These are phyloP conservation scores for Antitrichia curtipendula DNA, from an alignment of 225 moss, liverwort and hornwort species.

Conservation along the genomic window DNA sequence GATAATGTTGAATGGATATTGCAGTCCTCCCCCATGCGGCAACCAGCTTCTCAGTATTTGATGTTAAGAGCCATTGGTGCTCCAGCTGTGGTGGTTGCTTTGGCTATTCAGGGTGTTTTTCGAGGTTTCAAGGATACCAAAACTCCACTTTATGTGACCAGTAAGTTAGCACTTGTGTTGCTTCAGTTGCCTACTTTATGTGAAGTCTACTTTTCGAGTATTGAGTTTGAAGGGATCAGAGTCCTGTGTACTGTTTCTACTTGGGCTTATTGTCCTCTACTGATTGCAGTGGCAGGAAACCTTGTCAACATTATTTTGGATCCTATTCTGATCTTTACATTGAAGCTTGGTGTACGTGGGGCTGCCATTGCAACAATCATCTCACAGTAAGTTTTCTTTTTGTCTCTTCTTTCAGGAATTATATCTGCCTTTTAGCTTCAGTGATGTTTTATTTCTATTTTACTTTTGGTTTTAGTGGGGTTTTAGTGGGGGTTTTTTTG, in stretches of 20 bases:
- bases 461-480: neutral
- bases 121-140: conserved; percentile 96
- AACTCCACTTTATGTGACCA: conserved; percentile 68
- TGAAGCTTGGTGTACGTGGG: conserved; percentile 69
- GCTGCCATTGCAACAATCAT: conserved; percentile 80
- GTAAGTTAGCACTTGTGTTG: conserved; percentile 19
- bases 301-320: conserved; percentile 66
- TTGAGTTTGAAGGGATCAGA: neutral
- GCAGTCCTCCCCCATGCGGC: conserved; percentile 69
- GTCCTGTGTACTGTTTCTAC: neutral
- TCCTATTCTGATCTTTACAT: conserved; percentile 68
- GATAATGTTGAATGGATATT: neutral
- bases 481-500: too few relatives aligned
- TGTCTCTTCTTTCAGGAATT: neutral
- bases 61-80: conserved; percentile 71
- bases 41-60: conserved; percentile 69
- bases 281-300: conserved; percentile 70
- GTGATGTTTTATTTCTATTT: neutral
- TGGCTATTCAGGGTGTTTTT: conserved; percentile 87
- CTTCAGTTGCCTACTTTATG: neutral
- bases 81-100: conserved; percentile 79
- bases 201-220: neutral
- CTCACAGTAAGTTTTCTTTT: conserved; percentile 56
- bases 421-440: neutral
- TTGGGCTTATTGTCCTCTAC: neutral